Evolutionary conservation across 108 stramenopile species (phyloP).

Genomic region (Seminavis robusta): DNA sequence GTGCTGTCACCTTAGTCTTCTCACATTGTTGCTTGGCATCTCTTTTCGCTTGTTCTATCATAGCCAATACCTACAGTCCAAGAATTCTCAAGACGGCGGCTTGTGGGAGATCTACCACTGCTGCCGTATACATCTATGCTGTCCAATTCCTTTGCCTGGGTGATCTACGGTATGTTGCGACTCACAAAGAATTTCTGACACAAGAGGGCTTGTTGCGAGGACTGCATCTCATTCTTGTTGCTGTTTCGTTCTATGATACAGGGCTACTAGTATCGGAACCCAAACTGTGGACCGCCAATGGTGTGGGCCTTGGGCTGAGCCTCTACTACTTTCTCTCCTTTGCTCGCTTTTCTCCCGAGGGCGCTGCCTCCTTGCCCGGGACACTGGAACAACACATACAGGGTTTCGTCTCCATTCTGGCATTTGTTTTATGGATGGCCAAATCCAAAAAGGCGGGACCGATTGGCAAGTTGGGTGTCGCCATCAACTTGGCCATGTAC

Average conservation of each 20-base stretch:
- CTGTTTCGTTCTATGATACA: too few relatives aligned
- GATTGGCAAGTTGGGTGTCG: slow-evolving; percentile 39
- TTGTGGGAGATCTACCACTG: slow-evolving; percentile 62
- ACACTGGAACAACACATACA: slow-evolving; percentile 30
- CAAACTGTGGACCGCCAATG: slow-evolving; percentile 49
- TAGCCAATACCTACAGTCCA: too few relatives aligned
- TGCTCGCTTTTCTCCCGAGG: slow-evolving; percentile 25
- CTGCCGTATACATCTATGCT: slow-evolving; percentile 77
- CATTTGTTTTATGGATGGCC: slow-evolving; percentile 6
- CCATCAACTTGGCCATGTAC: slow-evolving; percentile 65
- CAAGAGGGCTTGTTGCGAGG: too few relatives aligned
- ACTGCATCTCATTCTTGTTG: too few relatives aligned
- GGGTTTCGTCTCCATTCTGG: slow-evolving; percentile 10
- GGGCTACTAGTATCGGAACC: too few relatives aligned
- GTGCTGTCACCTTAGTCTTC: too few relatives aligned
- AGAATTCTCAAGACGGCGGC: too few relatives aligned
- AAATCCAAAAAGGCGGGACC: slow-evolving; percentile 14
- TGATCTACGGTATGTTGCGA: slow-evolving; percentile 52
- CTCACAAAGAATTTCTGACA: too few relatives aligned
- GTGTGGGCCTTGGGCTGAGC: slow-evolving; percentile 45
- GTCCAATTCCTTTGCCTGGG: slow-evolving; percentile 41
- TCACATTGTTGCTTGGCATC: too few relatives aligned
- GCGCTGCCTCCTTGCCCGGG: slow-evolving; percentile 35
- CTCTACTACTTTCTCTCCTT: slow-evolving; percentile 44
- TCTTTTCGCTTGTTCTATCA: too few relatives aligned